Base-by-base conservation (phyloP, 768 basidiomycete genomes). In the Hericium coralloides region DNA sequence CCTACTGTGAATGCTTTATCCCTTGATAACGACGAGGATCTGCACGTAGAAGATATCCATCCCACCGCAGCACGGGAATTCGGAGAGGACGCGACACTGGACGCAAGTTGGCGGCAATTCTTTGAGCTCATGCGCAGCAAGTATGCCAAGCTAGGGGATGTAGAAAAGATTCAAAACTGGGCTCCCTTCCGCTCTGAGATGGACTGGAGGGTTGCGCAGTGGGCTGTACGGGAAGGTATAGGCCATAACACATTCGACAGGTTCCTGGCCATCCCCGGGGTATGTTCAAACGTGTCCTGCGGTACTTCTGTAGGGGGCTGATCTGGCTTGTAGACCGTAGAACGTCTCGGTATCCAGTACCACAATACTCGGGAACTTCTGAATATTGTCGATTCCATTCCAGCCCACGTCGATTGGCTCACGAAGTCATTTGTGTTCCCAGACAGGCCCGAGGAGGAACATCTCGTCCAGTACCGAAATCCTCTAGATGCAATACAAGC, bases 401-500 rank as follows among this genome's bases (percentile, higher is more conserved):
- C 70, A 12, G 66, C 65, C 1, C 60, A 59, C 3, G 69, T 64
- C 12, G 64, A 39, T 15, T 71, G 69, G 70, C 57, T 60, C 14
- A 54, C 60, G 0, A 59, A 61, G 26, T 12, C 45, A 2, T 56
- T 72, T 12, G 23, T 22, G 1, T 71, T 71, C 55, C 48, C 57
- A 0, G 70, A 69, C 49, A 26, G 47, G 3, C 65, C 64, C 0
- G 57, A 62, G 2, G 60, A 75, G 55, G 73, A 80, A 37, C 66
- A 67, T 25, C 63, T 72, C 64, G 25, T 63, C 4, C 60, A 55
- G 10, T 61, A 63, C 45, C 48, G 61, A 26, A 54, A 63, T 49
- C 53, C 57, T 6, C 3, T 57, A 1, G 49, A 60, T 2, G 57
- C 59, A 9, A 54, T 63, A 25, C 10, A 51, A 23, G 41, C 25